Conservation (phyloP, 2,329 filamentous ascomycete genomes). For the Epichloe hybrida region DNA sequence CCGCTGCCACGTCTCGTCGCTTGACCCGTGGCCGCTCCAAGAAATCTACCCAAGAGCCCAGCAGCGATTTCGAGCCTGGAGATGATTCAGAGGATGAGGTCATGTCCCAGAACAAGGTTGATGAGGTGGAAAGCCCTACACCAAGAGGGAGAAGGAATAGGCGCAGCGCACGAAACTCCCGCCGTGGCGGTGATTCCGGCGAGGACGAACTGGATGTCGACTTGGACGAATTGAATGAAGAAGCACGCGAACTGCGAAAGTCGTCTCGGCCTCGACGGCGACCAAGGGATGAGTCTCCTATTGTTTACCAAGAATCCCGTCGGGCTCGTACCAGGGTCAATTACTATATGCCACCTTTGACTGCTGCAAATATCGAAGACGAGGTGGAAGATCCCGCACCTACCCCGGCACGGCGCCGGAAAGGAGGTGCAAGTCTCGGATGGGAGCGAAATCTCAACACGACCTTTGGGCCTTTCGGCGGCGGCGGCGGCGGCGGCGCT, state of each 20-base stretch:
- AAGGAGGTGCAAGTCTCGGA: constrained; percentile 40
- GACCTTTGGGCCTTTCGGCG: constrained; percentile 85
- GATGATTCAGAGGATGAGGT: constrained; percentile 45
- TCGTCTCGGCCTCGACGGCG: constrained; percentile 39
- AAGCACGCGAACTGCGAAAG: constrained; percentile 47
- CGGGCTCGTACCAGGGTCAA: constrained; percentile 53
- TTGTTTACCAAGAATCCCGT: constrained; percentile 45
- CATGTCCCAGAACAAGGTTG: constrained; percentile 30
- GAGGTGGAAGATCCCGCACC: constrained; percentile 55
- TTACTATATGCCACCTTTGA: constrained; percentile 71
- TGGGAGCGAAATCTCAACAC: constrained; percentile 80
- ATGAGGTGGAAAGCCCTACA: constrained; percentile 34
- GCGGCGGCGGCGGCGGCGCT: constrained; percentile 59
- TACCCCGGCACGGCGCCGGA: constrained; percentile 55
- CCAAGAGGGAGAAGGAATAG: constrained; percentile 32
- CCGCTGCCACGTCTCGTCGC: constrained; percentile 27
- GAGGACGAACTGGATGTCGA: constrained; percentile 47
- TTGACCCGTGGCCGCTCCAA: constrained; percentile 32
- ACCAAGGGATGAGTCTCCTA: constrained; percentile 35
- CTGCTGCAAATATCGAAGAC: constrained; percentile 49
- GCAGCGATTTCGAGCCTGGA: constrained; percentile 48
- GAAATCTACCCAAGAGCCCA: constrained; percentile 37
- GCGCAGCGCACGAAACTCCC: constrained; percentile 30
- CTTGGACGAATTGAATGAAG: constrained; percentile 50
- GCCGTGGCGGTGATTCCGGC: constrained; percentile 36